Evolutionary conservation across 768 basidiomycete species (phyloP), one percentile per base, ranked within the genome.

Genomic region (Naganishia onofrii): DNA sequence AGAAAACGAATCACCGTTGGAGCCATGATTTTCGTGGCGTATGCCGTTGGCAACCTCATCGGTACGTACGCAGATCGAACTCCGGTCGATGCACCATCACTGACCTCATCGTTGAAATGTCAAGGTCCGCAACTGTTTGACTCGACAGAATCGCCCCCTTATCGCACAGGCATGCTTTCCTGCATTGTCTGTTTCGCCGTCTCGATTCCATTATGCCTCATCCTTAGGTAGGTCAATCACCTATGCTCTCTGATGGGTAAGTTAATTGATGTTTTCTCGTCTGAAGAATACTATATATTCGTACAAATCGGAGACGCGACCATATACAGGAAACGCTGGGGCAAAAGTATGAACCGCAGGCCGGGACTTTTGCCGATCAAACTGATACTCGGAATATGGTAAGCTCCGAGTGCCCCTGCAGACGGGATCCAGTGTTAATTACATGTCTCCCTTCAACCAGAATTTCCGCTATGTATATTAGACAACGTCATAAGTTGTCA

Each of bases 31-130:
- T 76, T 73, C 67, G 60, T 76, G 36, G 71, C 73, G 3, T 76
- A 74, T 66, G 69, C 72, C 17, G 63, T 71, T 9, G 75, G 75
- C 23, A 76, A 76, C 58, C 74, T 74, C 57, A 70, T 74, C 34
- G 75, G 75, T 28, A 71, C 70, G 12, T 74, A 70, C 31, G n/a
- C 3, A 9, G 15, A 3, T 51, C 29, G 26, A n/a, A 4, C 1
- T 31, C 5, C 32, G 21, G 19, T 19, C 32, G 10, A 12, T 9
- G n/a, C 13, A 3, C 12, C 12, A 0, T 29, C 19, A 26, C 19
- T 31, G 38, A 56, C 58, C 28, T 60, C 58, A 4, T 23, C 44
- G 7, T 34, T 13, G 57, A 19, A 15, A 8, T 12, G 0, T 28
- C 21, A 1, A 58, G 60, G 60, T 26, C 56, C 42, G 8, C 68